Base-by-base conservation (phyloP, 768 basidiomycete species). In the Pulveroboletus sp. region DNA sequence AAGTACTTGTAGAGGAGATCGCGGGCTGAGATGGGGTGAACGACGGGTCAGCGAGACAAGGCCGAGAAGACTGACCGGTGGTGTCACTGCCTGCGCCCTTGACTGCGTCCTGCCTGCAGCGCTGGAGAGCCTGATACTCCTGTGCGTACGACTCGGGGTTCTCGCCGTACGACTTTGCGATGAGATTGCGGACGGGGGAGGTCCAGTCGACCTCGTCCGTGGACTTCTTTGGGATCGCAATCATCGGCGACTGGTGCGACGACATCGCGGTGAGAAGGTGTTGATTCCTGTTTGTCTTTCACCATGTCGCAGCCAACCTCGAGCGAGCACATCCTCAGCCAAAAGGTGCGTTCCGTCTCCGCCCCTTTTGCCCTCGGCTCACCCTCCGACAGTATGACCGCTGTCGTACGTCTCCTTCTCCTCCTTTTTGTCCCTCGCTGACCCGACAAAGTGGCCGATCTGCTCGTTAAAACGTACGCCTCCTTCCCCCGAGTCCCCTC, bases 1-100 rank as follows among this genome's bases (percentile, higher is more conserved):
- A 98, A 99, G 74, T 99, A 99, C 72, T 96, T 97, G 85, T 95
- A 97, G 37, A 99, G 76, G 19, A 98, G 77, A 72, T 98, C 95
- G 42, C 94, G 80, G 12, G 87, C 94, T 86, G 63, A 41, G 26
- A 8, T 17, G 30, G 39, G 13, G 23, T 55, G 30, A 54, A 45
- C 36, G 35, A 42, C 22, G n/a, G 1, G 5, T 17, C 10, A 16
- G 17, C 26, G 34, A 11, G 19, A 13, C 7, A 0, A n/a, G 11
- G 16, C 17, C 36, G 8, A 14, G 29, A 7, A 10, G 4, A 63
- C 80, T 57, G 50, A 91, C 92, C 91, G n/a, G 93, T 96, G 47
- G 82, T 75, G 66, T 98, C 96, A 64, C 93, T 95, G 1, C 96
- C 96, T 27, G 95, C 95, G 23, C 95, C 95, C 55, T 88, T 80